Evolutionary conservation across 2,329 filamentous ascomycete species (phyloP).

Genomic region (Thermomyces lanuginosus): DNA sequence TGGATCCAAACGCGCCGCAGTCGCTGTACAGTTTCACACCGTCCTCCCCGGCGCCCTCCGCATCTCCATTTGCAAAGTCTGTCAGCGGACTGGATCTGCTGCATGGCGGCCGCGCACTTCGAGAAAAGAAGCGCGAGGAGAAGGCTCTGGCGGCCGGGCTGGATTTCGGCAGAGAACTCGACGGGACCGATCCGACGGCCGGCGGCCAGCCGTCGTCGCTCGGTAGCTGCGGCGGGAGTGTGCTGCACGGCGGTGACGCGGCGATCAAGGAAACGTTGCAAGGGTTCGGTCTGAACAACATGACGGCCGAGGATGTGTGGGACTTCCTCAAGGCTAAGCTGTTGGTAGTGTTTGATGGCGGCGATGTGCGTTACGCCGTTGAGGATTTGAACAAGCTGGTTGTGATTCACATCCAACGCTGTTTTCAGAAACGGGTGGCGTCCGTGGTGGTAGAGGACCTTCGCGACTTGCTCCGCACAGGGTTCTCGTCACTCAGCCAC

Average conservation of each 20-base stretch:
- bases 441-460: conserved; percentile 46
- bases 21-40: conserved; percentile 52
- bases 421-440: conserved; percentile 44
- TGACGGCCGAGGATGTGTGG: conserved; percentile 52
- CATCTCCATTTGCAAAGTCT: conserved; percentile 55
- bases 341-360: conserved; percentile 47
- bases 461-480: conserved; percentile 47
- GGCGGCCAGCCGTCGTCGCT: conserved; percentile 18
- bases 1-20: conserved; percentile 45
- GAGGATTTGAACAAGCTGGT: conserved; percentile 51
- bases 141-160: conserved; percentile 27
- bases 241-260: conserved; percentile 20
- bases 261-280: conserved; percentile 28
- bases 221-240: conserved; percentile 16
- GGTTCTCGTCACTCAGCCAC: conserved; percentile 73
- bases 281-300: conserved; percentile 49
- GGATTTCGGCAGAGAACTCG: conserved; percentile 17
- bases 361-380: conserved; percentile 46
- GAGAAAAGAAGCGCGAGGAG: conserved; percentile 68
- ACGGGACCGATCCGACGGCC: conserved; percentile 11
- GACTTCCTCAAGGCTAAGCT: conserved; percentile 48
- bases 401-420: conserved; percentile 44
- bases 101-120: conserved; percentile 57
- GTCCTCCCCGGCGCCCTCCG: conserved; percentile 43
- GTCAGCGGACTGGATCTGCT: conserved; percentile 66